These are phyloP conservation scores for Plantago coronopus DNA, from an alignment of 305 asterid species.

Conservation along the genomic window DNA sequence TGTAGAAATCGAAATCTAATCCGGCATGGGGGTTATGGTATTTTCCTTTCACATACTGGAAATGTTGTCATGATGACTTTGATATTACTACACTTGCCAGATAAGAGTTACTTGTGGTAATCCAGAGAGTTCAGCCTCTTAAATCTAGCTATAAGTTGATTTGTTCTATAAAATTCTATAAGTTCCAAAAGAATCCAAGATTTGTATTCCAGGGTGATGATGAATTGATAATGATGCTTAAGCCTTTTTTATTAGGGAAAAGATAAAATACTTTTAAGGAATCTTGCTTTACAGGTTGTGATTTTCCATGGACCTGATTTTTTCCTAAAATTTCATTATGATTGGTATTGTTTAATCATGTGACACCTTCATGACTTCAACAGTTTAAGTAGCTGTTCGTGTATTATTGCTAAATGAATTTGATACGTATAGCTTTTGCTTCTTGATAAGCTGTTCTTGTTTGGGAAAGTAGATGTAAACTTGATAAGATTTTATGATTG, in stretches of 20 bases:
- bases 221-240: constrained; percentile 24
- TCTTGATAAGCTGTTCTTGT: too few relatives aligned
- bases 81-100: background rate
- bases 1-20: too few relatives aligned
- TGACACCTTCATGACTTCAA: background rate
- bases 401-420: too few relatives aligned
- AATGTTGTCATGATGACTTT: background rate
- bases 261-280: constrained; percentile 25
- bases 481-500: too few relatives aligned
- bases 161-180: constrained; percentile 8
- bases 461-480: too few relatives aligned
- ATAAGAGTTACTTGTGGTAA: background rate
- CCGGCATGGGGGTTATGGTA: too few relatives aligned
- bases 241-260: constrained; percentile 18
- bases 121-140: background rate
- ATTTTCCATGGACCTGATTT: constrained; percentile 3
- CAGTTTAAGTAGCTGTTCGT: background rate
- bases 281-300: constrained; percentile 29
- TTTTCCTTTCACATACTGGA: too few relatives aligned
- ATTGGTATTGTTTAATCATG: background rate
- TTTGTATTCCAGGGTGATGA: constrained; percentile 23
- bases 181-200: constrained; percentile 30
- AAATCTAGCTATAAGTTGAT: too few relatives aligned
- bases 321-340: constrained; percentile 20
- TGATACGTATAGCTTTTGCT: too few relatives aligned